phyloP scores from a whole-genome alignment of 257 asterid genomes.

The Agastache rugosa region DNA sequence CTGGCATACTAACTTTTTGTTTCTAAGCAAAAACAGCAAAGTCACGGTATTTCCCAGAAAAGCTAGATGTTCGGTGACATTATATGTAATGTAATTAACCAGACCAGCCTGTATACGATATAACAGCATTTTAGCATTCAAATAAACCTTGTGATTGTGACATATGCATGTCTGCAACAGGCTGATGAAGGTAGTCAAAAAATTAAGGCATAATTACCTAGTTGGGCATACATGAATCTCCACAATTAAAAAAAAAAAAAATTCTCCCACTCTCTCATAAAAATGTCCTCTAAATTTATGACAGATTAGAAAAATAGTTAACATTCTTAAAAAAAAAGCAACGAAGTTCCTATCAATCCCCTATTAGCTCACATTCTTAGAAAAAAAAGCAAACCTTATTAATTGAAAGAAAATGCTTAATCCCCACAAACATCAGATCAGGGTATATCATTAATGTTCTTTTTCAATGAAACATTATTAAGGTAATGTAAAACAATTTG shows the following conservation, averaged over 20 bases:
- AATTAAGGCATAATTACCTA: neutral
- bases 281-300: neutral
- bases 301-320: too few relatives aligned
- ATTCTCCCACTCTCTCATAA: neutral
- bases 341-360: neutral
- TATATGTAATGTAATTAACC: neutral
- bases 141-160: neutral
- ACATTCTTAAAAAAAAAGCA: too few relatives aligned
- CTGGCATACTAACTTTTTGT: neutral
- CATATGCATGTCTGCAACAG: neutral
- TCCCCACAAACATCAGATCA: neutral
- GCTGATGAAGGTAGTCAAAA: neutral
- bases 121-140: neutral
- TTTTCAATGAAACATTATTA: neutral
- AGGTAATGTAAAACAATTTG: neutral
- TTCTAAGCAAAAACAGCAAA: neutral
- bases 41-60: neutral
- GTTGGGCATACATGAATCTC: neutral
- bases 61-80: neutral
- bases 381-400: neutral
- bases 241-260: neutral
- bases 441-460: neutral
- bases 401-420: constrained; percentile 1
- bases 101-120: neutral
- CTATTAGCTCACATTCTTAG: neutral